These are phyloP conservation scores for Artemisia tridentata DNA, from an alignment of 129 eudicot species.

Conservation along the genomic window DNA sequence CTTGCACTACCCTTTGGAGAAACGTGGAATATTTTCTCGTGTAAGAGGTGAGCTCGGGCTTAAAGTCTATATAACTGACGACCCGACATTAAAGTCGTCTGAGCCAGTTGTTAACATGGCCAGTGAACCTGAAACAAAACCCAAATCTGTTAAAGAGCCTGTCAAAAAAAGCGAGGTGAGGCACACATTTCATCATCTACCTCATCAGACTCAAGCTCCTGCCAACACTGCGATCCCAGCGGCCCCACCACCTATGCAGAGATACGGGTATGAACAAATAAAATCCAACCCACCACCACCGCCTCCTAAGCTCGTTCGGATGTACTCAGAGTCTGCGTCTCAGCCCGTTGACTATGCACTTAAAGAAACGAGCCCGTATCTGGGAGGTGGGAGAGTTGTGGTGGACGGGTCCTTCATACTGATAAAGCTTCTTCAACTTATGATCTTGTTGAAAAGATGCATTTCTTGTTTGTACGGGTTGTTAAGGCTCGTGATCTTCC, in stretches of 20 bases:
- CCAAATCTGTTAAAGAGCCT: slow-evolving; percentile 32
- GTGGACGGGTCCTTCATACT: slow-evolving; percentile 77
- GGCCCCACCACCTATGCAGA: slow-evolving; percentile 37
- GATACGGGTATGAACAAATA: slow-evolving; percentile 49
- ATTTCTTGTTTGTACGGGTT: slow-evolving; percentile 86
- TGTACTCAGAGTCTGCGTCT: slow-evolving; percentile 71
- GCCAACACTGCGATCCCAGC: slow-evolving; percentile 32
- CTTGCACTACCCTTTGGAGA: slow-evolving; percentile 80
- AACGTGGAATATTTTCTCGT: slow-evolving; percentile 90
- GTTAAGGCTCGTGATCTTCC: slow-evolving; percentile 99
- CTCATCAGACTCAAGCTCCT: slow-evolving; percentile 54
- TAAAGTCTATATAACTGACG: slow-evolving; percentile 79
- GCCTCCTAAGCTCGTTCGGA: slow-evolving; percentile 76
- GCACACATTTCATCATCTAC: slow-evolving; percentile 82
- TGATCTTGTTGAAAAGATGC: slow-evolving; percentile 94
- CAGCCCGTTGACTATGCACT: slow-evolving; percentile 89
- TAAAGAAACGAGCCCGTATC: slow-evolving; percentile 92
- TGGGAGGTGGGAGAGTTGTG: slow-evolving; percentile 92
- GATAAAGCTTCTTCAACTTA: slow-evolving; percentile 73
- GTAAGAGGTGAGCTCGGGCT: slow-evolving; percentile 94
- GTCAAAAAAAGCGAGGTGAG: slow-evolving; percentile 47
- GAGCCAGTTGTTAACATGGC: slow-evolving; percentile 44
- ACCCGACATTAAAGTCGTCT: slow-evolving; percentile 75
- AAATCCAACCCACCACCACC: slow-evolving; percentile 67
- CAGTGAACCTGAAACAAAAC: slow-evolving; percentile 30